These are phyloP conservation scores for Wickerhamomyces xylosicus DNA, from an alignment of 805 yeast species.

Conservation along the genomic window DNA sequence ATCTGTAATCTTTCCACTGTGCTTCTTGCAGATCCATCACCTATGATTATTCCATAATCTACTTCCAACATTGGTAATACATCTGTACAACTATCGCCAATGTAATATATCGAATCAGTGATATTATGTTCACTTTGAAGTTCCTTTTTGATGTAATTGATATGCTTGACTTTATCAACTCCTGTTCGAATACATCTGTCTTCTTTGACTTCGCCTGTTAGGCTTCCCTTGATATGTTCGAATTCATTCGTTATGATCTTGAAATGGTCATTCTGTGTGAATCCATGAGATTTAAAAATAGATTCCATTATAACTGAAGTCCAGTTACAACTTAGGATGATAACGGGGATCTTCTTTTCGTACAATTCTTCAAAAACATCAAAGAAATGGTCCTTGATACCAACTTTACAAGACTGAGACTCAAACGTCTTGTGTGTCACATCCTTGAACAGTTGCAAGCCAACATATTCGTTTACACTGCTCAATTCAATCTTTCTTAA, in stretches of 20 bases:
- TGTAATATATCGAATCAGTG: constrained; percentile 26
- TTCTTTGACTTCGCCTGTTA: constrained; percentile 19
- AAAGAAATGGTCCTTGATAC: constrained; percentile 25
- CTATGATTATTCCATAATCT: constrained; percentile 36
- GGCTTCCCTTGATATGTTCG: constrained; percentile 21
- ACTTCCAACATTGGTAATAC: constrained; percentile 37
- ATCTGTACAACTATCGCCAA: constrained; percentile 61
- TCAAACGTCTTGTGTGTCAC: constrained; percentile 23
- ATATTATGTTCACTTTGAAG: constrained; percentile 6
- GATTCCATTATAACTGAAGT: constrained; percentile 35
- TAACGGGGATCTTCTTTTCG: constrained; percentile 23
- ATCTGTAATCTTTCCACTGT: constrained; percentile 17
- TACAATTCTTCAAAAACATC: constrained; percentile 9
- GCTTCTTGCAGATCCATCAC: constrained; percentile 25
- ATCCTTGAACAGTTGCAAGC: constrained; percentile 30
- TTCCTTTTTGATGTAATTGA: constrained; percentile 14
- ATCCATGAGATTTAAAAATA: constrained; percentile 17
- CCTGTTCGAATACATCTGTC: constrained; percentile 37
- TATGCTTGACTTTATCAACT: constrained; percentile 32
- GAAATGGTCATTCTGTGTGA: constrained; percentile 12
- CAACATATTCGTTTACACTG: constrained; percentile 34
- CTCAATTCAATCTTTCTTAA: constrained; percentile 35
- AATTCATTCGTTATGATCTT: constrained; percentile 42
- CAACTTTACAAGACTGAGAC: constrained; percentile 26
- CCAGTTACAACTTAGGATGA: constrained; percentile 55